phyloP scores from a whole-genome alignment of 768 basidiomycete species.

The Leccinum rimulosum region DNA sequence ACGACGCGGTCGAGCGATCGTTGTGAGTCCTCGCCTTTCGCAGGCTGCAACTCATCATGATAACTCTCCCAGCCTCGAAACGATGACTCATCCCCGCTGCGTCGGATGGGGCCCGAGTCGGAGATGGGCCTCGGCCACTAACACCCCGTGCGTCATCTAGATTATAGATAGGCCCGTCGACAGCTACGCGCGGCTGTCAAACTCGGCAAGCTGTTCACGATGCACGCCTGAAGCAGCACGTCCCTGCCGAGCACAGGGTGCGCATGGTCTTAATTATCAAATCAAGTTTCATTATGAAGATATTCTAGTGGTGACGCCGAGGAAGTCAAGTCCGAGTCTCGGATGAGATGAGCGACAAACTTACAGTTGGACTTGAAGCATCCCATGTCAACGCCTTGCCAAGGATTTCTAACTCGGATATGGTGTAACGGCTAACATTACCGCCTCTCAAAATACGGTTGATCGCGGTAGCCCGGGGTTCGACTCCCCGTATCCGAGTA shows the following conservation, averaged over 20 bases:
- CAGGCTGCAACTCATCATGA: neutral
- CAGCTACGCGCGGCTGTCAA: conserved; percentile 69
- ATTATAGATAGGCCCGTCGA: conserved; percentile 56
- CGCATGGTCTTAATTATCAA: conserved; percentile 6
- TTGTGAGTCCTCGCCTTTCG: conserved; percentile 45
- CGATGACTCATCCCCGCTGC: conserved; percentile 77
- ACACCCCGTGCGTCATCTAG: conserved; percentile 69
- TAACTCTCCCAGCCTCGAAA: conserved; percentile 49
- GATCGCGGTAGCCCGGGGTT: conserved; percentile 40
- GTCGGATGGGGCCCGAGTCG: conserved; percentile 90
- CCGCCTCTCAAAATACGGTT: conserved; percentile 41
- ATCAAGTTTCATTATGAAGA: too few species aligned
- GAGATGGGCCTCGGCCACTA: conserved; percentile 81
- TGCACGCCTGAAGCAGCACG: conserved; percentile 63
- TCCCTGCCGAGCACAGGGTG: conserved; percentile 70
- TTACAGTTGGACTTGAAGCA: too few species aligned
- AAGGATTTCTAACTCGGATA: conserved; percentile 34
- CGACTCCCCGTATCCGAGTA: conserved; percentile 33
- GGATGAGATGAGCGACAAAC: too few species aligned
- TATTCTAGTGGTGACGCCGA: too few species aligned
- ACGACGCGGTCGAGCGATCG: conserved; percentile 61
- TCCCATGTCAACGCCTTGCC: too few species aligned
- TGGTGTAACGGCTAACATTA: conserved; percentile 69
- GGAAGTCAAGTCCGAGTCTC: too few species aligned
- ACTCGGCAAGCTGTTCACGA: conserved; percentile 74